Evolutionary conservation across 345 rosid genomes (phyloP).

Genomic region (Adansonia digitata): DNA sequence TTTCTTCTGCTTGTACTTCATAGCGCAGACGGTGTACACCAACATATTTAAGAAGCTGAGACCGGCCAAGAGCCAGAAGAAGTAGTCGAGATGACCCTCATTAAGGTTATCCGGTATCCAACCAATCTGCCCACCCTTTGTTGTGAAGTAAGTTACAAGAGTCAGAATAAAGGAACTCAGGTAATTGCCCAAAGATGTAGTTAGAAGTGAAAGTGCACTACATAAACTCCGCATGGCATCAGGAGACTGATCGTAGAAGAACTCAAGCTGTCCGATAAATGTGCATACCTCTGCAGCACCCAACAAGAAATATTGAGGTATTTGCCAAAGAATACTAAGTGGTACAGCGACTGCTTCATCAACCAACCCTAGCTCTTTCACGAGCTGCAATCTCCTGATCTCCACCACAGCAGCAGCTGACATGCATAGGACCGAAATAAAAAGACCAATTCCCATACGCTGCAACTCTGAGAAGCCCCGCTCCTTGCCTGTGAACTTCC

Average conservation of each 20-base stretch:
- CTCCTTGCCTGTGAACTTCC: slow-evolving; percentile 72
- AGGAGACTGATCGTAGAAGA: slow-evolving; percentile 92
- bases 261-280: slow-evolving; percentile 79
- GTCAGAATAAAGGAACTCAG: slow-evolving; percentile 83
- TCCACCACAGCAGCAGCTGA: slow-evolving; percentile 81
- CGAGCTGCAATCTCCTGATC: slow-evolving; percentile 58
- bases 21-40: slow-evolving; percentile 57
- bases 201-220: slow-evolving; percentile 68
- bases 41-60: slow-evolving; percentile 66
- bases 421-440: slow-evolving; percentile 70
- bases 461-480: slow-evolving; percentile 90
- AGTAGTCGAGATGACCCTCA: slow-evolving; percentile 84
- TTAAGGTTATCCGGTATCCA: slow-evolving; percentile 94
- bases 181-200: slow-evolving; percentile 74
- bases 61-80: slow-evolving; percentile 88
- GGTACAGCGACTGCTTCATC: slow-evolving; percentile 55
- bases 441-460: slow-evolving; percentile 88
- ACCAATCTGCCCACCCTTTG: slow-evolving; percentile 52
- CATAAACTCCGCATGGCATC: slow-evolving; percentile 94
- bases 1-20: slow-evolving; percentile 70
- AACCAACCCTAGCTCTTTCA: slow-evolving; percentile 63
- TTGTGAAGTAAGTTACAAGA: slow-evolving; percentile 60
- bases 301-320: slow-evolving; percentile 77
- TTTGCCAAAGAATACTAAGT: slow-evolving; percentile 78
- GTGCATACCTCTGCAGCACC: slow-evolving; percentile 91